Conservation (phyloP, 768 basidiomycete genomes). For the Hirschioporus abietinus region DNA sequence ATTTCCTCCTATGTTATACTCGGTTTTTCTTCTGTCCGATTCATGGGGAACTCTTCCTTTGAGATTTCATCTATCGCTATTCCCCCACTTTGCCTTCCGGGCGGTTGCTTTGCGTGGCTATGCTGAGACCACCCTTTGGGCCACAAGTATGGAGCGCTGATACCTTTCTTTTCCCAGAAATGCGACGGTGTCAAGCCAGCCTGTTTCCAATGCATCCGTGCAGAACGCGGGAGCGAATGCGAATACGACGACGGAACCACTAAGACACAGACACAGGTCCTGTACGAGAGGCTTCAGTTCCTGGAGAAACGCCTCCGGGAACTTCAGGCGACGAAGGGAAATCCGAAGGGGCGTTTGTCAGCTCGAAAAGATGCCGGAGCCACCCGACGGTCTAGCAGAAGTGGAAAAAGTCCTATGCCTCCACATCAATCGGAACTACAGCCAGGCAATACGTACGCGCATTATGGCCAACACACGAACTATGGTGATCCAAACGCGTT, state of each 20-base stretch:
- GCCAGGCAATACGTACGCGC: not conserved
- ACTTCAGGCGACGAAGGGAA: slow-evolving; percentile 30
- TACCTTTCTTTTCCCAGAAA: slow-evolving; percentile 34
- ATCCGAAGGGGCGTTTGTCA: not conserved
- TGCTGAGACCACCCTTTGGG: not conserved
- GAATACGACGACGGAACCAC: slow-evolving; percentile 55
- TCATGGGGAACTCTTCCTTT: not conserved
- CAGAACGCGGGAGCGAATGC: slow-evolving; percentile 47
- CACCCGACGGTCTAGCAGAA: not conserved
- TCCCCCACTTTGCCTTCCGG: not conserved
- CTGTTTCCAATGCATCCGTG: slow-evolving; percentile 50
- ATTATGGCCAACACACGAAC: not conserved
- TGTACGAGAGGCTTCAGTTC: slow-evolving; percentile 48
- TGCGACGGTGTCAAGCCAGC: slow-evolving; percentile 55
- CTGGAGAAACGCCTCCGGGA: slow-evolving; percentile 50
- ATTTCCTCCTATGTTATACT: not conserved
- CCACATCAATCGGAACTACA: not conserved
- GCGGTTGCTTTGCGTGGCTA: not conserved
- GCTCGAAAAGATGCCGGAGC: not conserved
- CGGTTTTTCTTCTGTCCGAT: not conserved
- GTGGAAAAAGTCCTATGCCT: not conserved
- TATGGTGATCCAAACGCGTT: not conserved
- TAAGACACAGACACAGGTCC: slow-evolving; percentile 52
- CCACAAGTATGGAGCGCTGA: not conserved
- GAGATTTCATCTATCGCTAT: not conserved